A percentile compares a stretch with the other conserved stretches of the same genome.
Evolutionary conservation across 2,329 filamentous ascomycete genomes (phyloP).

Genomic region (Sporothrix brasiliensis): DNA sequence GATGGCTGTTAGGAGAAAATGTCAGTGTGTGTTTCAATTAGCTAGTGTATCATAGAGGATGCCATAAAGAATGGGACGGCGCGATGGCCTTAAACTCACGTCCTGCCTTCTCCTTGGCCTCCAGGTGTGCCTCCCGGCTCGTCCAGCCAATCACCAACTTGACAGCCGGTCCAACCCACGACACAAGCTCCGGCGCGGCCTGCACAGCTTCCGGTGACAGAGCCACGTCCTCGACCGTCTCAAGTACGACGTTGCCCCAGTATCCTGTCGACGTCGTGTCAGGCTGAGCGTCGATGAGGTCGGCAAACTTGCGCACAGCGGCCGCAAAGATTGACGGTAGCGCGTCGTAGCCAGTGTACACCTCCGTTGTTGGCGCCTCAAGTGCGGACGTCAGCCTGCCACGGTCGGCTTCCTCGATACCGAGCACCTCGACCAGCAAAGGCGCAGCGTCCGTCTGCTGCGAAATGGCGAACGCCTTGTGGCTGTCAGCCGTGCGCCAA

Average conservation of each 20-base stretch:
- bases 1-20: conserved; percentile 17
- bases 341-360: conserved; percentile 38
- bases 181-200: conserved; percentile 12
- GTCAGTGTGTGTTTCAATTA: not conserved
- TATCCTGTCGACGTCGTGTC: conserved; percentile 8
- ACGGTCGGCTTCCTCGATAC: conserved; percentile 1
- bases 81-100: conserved; percentile 19
- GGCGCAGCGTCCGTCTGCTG: not conserved
- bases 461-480: conserved; percentile 16
- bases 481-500: conserved; percentile 26
- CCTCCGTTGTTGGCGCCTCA: conserved; percentile 37
- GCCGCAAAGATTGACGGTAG: conserved; percentile 34
- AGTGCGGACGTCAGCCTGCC: not conserved
- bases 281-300: conserved; percentile 32
- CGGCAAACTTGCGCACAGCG: conserved; percentile 34
- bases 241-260: conserved; percentile 24
- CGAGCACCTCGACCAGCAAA: conserved; percentile 18
- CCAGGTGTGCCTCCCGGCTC: conserved; percentile 37
- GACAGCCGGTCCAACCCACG: conserved; percentile 30
- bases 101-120: conserved; percentile 34
- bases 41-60: not conserved
- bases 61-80: not conserved
- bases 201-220: not conserved
- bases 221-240: conserved; percentile 27
- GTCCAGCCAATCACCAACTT: conserved; percentile 39